A percentile compares a stretch with the other conserved stretches of the same genome.
These are phyloP conservation scores for maize (Zea mays) DNA, from an alignment of 176 grass and related monocot genomes.

Conservation along the genomic window DNA sequence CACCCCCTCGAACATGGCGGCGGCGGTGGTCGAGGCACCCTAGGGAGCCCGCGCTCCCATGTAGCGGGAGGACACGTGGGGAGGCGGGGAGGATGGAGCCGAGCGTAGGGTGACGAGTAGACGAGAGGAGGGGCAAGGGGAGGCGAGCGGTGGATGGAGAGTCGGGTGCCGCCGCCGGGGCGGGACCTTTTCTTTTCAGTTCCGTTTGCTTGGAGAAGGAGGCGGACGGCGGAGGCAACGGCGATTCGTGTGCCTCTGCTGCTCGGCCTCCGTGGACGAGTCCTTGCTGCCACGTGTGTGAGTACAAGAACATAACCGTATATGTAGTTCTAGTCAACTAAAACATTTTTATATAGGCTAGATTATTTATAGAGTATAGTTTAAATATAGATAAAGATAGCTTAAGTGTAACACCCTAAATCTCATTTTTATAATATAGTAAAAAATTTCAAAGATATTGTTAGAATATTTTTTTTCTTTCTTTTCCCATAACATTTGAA, in stretches of 20 bases:
- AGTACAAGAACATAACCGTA: not conserved
- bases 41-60: conserved; percentile 49
- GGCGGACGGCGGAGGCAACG: conserved; percentile 21
- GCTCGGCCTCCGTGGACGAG: not conserved
- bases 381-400: no score
- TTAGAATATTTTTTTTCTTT: no score
- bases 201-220: conserved; percentile 51
- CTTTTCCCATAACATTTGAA: no score
- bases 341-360: no score
- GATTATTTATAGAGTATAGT: no score
- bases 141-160: not conserved
- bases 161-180: not conserved
- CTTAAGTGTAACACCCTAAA: no score
- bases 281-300: conserved; percentile 1
- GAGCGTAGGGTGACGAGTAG: not conserved
- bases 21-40: not conserved
- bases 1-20: conserved; percentile 91
- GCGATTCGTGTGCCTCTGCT: conserved; percentile 27
- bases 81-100: not conserved
- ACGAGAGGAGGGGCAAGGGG: not conserved
- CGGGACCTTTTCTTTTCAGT: conserved; percentile 8
- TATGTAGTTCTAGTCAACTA: no score
- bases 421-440: no score
- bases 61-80: conserved; percentile 2
- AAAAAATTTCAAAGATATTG: no score